A percentile compares a stretch with the other conserved stretches of the same genome.
Evolutionary conservation across 176 grass and related monocot genomes (phyloP).

Genomic region (Zoysia pacifica): DNA sequence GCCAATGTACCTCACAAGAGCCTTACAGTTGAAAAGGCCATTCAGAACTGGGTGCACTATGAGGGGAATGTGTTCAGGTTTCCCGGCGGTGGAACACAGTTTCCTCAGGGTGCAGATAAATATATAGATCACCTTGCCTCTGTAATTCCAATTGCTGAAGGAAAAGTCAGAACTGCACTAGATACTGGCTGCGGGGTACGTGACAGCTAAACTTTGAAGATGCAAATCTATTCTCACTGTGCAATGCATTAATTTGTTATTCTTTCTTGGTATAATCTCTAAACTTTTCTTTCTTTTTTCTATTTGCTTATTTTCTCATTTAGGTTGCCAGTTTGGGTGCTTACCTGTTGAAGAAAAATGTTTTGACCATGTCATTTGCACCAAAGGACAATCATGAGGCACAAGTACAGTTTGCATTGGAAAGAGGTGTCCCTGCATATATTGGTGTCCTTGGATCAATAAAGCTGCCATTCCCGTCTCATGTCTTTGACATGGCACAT

Average conservation of each 20-base stretch:
- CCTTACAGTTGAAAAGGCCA: constrained; percentile 86
- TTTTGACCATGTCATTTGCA: constrained; percentile 88
- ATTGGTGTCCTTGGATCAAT: constrained; percentile 80
- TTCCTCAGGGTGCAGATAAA: constrained; percentile 72
- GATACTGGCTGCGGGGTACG: constrained; percentile 93
- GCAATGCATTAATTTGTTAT: not conserved
- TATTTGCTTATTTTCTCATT: constrained; percentile 33
- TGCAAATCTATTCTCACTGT: constrained; percentile 8
- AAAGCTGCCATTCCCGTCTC: constrained; percentile 68
- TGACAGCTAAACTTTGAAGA: constrained; percentile 1
- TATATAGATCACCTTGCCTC: constrained; percentile 82
- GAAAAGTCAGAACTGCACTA: constrained; percentile 75
- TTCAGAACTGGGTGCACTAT: constrained; percentile 87
- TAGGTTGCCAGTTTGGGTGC: constrained; percentile 93
- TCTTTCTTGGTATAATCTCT: constrained; percentile 16
- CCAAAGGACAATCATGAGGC: constrained; percentile 79
- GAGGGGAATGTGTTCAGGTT: constrained; percentile 87
- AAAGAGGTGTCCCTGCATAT: constrained; percentile 89
- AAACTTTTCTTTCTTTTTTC: constrained; percentile 12
- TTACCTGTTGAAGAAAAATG: constrained; percentile 73
- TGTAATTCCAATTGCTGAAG: constrained; percentile 62
- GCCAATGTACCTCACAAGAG: constrained; percentile 82
- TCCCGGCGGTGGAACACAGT: constrained; percentile 86
- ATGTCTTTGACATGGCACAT: constrained; percentile 85
- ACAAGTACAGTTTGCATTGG: constrained; percentile 89